These are phyloP conservation scores for Heliosperma pusillum DNA, from an alignment of 148 eudicot genomes.

Conservation along the genomic window DNA sequence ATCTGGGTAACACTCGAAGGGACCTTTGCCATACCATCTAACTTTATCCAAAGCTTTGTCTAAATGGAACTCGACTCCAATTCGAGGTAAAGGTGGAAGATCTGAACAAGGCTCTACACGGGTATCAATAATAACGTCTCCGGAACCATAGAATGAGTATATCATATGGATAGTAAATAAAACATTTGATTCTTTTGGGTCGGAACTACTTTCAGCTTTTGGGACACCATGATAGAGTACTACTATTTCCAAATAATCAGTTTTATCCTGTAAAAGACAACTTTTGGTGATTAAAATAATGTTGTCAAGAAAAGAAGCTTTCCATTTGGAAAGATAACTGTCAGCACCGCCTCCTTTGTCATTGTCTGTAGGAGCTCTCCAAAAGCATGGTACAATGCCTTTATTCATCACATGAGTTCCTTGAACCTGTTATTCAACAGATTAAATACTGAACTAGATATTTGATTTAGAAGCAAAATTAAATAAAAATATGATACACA, in stretches of 20 bases:
- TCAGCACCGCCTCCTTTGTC: conserved; percentile 76
- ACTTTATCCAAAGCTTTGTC: conserved; percentile 62
- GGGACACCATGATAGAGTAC: conserved; percentile 44
- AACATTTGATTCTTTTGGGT: conserved; percentile 29
- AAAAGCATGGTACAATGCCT: conserved; percentile 83
- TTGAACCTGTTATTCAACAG: conserved; percentile 48
- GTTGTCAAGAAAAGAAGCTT: conserved; percentile 61
- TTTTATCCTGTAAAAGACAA: conserved; percentile 40
- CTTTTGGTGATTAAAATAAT: conserved; percentile 42
- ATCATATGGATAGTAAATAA: conserved; percentile 45
- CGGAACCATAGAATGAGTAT: conserved; percentile 70
- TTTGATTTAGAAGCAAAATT: neutral
- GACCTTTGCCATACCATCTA: conserved; percentile 89
- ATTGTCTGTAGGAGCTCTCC: conserved; percentile 98
- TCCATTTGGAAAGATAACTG: conserved; percentile 80
- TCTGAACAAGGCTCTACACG: conserved; percentile 53
- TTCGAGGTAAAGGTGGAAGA: conserved; percentile 86
- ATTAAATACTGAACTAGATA: conserved; percentile 5
- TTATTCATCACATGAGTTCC: conserved; percentile 60
- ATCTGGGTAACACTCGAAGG: conserved; percentile 95
- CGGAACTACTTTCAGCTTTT: conserved; percentile 31
- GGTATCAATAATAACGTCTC: conserved; percentile 69
- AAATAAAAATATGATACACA: neutral
- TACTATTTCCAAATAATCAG: conserved; percentile 51
- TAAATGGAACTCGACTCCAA: conserved; percentile 82